Evolutionary conservation across 495 filamentous ascomycete species (phyloP).

Genomic region (Poronia punctata): DNA sequence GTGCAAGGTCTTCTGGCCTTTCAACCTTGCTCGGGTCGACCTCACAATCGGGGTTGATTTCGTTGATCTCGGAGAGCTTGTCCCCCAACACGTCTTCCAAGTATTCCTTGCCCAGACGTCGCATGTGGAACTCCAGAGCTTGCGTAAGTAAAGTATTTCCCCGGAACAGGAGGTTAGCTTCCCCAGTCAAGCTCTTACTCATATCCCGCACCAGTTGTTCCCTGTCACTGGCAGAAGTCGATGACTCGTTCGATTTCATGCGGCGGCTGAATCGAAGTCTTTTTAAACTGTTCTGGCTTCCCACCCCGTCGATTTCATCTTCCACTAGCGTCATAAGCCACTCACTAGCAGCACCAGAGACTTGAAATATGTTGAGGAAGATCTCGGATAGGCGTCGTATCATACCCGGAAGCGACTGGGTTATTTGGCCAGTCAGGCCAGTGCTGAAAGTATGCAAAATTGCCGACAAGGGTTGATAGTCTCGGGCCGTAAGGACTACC

Average conservation of each 20-base stretch:
- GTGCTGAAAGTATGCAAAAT: slow-evolving; percentile 78
- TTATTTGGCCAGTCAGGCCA: slow-evolving; percentile 78
- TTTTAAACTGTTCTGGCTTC: slow-evolving; percentile 65
- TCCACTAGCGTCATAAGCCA: slow-evolving; percentile 93
- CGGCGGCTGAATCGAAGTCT: slow-evolving; percentile 68
- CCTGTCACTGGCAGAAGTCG: slow-evolving; percentile 48
- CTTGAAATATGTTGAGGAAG: slow-evolving; percentile 91
- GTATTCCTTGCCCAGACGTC: slow-evolving; percentile 87
- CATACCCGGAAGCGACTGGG: slow-evolving; percentile 67
- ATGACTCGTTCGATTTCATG: slow-evolving; percentile 73
- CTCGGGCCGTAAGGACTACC: slow-evolving; percentile 75
- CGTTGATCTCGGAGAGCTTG: slow-evolving; percentile 78
- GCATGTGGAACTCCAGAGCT: slow-evolving; percentile 91
- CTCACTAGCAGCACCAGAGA: slow-evolving; percentile 77
- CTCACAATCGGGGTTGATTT: slow-evolving; percentile 85
- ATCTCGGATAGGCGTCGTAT: slow-evolving; percentile 76
- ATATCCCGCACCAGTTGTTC: slow-evolving; percentile 54
- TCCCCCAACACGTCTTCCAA: slow-evolving; percentile 82
- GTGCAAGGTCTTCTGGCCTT: slow-evolving; percentile 63
- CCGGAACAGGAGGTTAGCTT: slow-evolving; percentile 92
- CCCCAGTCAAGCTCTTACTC: slow-evolving; percentile 56
- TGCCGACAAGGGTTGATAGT: slow-evolving; percentile 80
- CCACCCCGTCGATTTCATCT: slow-evolving; percentile 90
- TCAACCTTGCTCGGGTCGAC: slow-evolving; percentile 79
- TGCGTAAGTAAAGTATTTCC: slow-evolving; percentile 95